phyloP scores from a whole-genome alignment of 257 asterid genomes.

The Solanum etuberosum region DNA sequence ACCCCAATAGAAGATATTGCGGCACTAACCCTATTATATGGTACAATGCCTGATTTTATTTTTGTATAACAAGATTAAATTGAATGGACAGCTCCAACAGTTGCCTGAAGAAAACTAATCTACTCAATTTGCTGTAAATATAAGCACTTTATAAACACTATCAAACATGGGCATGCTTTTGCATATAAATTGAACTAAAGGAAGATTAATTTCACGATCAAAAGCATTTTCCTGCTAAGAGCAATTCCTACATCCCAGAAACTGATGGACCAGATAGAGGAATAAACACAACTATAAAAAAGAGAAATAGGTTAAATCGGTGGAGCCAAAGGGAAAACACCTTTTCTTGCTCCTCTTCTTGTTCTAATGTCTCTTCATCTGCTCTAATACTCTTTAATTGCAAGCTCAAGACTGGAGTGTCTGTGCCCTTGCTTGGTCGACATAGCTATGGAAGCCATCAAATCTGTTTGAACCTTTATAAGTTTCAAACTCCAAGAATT shows the following conservation, averaged over 20 bases:
- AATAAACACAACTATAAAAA: not conserved
- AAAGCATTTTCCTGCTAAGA: not conserved
- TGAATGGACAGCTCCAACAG: not conserved
- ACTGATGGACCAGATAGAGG: not conserved
- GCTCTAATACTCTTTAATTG: conserved; percentile 26
- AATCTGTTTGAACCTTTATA: conserved; percentile 3
- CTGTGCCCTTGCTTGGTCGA: conserved; percentile 60
- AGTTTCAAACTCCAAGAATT: not conserved
- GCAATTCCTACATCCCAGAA: not conserved
- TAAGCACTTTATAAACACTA: not conserved
- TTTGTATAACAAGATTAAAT: not conserved
- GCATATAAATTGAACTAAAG: not conserved
- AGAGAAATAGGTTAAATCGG: conserved; percentile 63
- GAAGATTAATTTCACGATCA: not conserved
- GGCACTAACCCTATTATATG: not conserved
- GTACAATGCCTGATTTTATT: not conserved
- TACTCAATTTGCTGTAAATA: not conserved
- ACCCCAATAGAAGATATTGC: not conserved
- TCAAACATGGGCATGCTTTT: not conserved
- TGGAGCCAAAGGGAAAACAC: conserved; percentile 79
- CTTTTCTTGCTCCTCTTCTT: conserved; percentile 62
- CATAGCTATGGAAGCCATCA: conserved; percentile 78
- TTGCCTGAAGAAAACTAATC: not conserved
- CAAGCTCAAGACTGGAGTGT: conserved; percentile 55
- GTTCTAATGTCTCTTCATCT: conserved; percentile 30